Base-by-base conservation (phyloP, 2,329 filamentous ascomycete species). In the Emericellopsis atlantica region DNA sequence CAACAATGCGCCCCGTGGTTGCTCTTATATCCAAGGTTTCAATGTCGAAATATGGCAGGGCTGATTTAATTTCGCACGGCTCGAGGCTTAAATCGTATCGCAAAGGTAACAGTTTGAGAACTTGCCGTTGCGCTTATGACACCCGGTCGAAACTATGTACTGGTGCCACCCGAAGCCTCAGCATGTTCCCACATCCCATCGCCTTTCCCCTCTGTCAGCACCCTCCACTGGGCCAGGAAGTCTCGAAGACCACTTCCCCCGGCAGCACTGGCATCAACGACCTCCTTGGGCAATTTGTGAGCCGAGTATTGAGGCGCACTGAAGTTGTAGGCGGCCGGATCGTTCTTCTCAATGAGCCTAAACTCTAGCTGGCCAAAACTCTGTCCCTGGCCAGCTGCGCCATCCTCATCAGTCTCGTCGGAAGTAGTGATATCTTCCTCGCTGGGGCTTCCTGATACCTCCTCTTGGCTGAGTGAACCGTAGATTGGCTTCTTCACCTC, bases 261-360 rank as follows among this genome's bases (percentile, higher is more conserved):
- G 1, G 72, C 72, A 48, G 74, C 52, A 48, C 76, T 74, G 16
- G 79, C 79, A 49, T 82, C 77, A 4, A 95, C 89, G 2, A 96
- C 87, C 51, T 98, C 92, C 58, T 81, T 88, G 1, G 92, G 92
- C 50, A 98, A 65, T 62, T 96, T 98, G 56, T 96, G 90, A 4
- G 92, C 90, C 46, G 88, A 95, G 59, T 94, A 96, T 53, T 90
- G 84, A 1, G 87, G 76, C 5, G 84, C 83, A 48, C 76, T 79
- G 56, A 95, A 93, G 50, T 83, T 84, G 56, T 87, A 92, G 1
- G 89, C 89, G 45, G 90, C 84, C 0, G 89, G 87, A 49, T 96
- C 90, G 47, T 90, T 82, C 56, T 80, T 79, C 50, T 81, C 77
- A 37, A 98, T 76, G 8, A 96, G 69, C 34, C 90, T 73, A 48